Conservation (phyloP, 2,329 filamentous ascomycete genomes). For the Akanthomyces muscarius region DNA sequence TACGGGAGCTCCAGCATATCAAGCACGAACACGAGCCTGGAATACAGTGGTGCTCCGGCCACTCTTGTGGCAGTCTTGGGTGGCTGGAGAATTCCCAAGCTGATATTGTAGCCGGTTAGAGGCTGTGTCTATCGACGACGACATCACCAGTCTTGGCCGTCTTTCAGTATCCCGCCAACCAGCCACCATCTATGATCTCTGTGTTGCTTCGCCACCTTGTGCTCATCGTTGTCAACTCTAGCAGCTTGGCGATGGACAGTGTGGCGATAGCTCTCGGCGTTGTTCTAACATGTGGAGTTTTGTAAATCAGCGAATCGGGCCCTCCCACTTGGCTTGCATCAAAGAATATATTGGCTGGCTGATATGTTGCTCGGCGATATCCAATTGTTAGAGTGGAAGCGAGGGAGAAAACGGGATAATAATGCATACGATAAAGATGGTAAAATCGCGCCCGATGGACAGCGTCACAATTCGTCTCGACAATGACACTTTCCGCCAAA, state of each 20-base stretch:
- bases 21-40: too few relatives aligned
- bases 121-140: too few relatives aligned
- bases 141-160: background rate
- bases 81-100: too few relatives aligned
- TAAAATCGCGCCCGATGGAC: conserved; percentile 30
- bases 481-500: conserved; percentile 38
- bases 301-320: background rate
- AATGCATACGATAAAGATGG: conserved; percentile 32
- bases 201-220: too few relatives aligned
- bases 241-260: too few relatives aligned
- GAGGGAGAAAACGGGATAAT: background rate
- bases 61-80: too few relatives aligned
- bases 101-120: too few relatives aligned
- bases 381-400: background rate
- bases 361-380: background rate
- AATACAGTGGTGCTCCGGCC: too few relatives aligned
- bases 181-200: background rate
- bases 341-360: background rate
- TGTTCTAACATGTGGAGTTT: background rate
- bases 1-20: too few relatives aligned
- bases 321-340: background rate
- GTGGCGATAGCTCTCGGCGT: conserved; percentile 4
- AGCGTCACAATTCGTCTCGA: conserved; percentile 29
- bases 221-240: too few relatives aligned
- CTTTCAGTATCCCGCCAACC: background rate